Evolutionary conservation across 371 early-diverging fungal genomes (phyloP), one percentile per base, ranked within the genome.

Genomic region (Mortierella sp.): DNA sequence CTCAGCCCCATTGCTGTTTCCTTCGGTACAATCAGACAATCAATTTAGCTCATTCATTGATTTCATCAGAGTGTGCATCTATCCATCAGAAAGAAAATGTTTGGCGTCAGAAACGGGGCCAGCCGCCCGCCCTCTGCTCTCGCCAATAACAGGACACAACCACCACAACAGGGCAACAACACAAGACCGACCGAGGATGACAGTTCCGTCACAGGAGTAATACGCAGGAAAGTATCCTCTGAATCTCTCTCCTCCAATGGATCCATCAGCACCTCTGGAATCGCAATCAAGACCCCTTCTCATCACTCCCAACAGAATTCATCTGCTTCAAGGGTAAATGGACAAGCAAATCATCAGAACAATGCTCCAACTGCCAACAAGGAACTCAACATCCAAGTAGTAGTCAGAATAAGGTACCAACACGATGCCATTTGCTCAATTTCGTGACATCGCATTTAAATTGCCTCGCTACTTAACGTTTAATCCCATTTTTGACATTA

Each of bases 301-400:
- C 22, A 23, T n/a, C 31, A 28, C 26, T 47, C 28, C 9, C 62
- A 60, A n/a, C 62, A 61, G 1, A 43, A 61, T 32, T 54, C 35
- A 43, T 47, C 47, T 22, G 49, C 71, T 8, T 28, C 58, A 45
- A 65, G 43, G 19, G 15, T 45, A 15, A 55, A 51, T 34, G 42
- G 53, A 19, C 23, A 26, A 31, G 10, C 51, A 12, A 54, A 45
- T 17, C 57, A 43, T 19, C 69, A 68, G 9, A 49, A 59, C 26
- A 61, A 29, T 61, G 63, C 58, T 5, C 28, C 55, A n/a, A 35
- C 13, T 10, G 58, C 42, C 2, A 80, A 80, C 75, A 80, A 74
- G 49, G 80, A 80, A 32, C 75, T 74, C 43, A 74, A 80, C 61
- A 80, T 80, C 26, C 80, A 80, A 28, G 80, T 80, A 2, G 75